Percentiles rank a stretch among this genome's conserved stretches.
Evolutionary conservation across 176 grass and related monocot genomes (phyloP).

Genomic region (Ananas comosus): DNA sequence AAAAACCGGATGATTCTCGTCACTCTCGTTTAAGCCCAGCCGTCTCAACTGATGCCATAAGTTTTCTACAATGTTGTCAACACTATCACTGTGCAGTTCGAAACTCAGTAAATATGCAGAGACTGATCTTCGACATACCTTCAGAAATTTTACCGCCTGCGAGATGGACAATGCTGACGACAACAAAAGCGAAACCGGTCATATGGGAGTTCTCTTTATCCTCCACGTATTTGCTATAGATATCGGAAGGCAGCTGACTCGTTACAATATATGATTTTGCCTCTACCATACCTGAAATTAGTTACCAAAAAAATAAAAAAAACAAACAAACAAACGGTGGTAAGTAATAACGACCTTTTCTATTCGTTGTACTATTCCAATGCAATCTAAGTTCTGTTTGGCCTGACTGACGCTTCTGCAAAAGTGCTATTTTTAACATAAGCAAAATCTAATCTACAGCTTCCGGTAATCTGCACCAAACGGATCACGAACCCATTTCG

Average conservation of each 20-base stretch:
- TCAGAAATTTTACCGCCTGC: constrained; percentile 58
- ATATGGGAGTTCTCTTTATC: constrained; percentile 50
- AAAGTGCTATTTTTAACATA: too few relatives aligned
- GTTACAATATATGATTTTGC: constrained; percentile 70
- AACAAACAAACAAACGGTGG: neutral
- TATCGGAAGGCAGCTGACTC: constrained; percentile 43
- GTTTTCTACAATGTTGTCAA: constrained; percentile 43
- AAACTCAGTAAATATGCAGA: neutral
- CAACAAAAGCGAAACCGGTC: constrained; percentile 61
- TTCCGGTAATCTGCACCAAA: too few relatives aligned
- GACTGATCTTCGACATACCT: constrained; percentile 30
- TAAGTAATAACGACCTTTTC: neutral
- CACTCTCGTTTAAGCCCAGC: constrained; percentile 54
- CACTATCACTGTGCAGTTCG: neutral
- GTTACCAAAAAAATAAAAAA: neutral
- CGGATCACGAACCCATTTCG: too few relatives aligned
- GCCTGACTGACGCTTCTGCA: too few relatives aligned
- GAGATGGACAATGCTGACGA: constrained; percentile 58
- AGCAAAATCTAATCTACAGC: too few relatives aligned
- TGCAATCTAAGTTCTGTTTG: neutral
- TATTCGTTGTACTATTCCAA: neutral
- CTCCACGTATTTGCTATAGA: constrained; percentile 54
- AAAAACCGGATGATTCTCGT: constrained; percentile 43
- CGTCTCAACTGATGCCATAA: constrained; percentile 77
- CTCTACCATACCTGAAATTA: constrained; percentile 32